These are phyloP conservation scores for Botryotinia convoluta DNA, from an alignment of 2,329 filamentous ascomycete genomes.

Conservation along the genomic window DNA sequence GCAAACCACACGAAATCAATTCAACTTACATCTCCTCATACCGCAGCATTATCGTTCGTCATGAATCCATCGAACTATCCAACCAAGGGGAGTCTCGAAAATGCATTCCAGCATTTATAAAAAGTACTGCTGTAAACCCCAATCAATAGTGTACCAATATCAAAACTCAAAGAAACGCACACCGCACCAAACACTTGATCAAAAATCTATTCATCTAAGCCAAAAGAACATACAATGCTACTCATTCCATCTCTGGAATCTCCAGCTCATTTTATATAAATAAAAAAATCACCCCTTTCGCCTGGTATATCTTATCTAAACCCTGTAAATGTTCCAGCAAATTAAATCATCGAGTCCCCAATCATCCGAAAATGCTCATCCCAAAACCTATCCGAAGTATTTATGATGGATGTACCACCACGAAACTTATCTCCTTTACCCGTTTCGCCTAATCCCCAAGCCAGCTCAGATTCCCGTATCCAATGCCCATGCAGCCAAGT, in stretches of 20 bases:
- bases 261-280: neutral
- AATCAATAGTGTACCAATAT: neutral
- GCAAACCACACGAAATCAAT: fast-evolving
- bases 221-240: neutral
- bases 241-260: neutral
- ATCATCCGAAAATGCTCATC: neutral
- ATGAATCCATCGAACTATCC: no score
- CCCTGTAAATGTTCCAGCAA: neutral
- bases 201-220: neutral
- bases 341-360: neutral
- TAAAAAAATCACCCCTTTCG: neutral
- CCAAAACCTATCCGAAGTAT: neutral
- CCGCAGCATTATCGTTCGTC: neutral
- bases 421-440: neutral
- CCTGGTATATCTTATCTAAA: neutral
- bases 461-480: neutral
- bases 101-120: neutral
- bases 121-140: neutral
- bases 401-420: neutral
- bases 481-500: neutral
- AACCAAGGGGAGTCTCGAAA: neutral
- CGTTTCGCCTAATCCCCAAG: neutral
- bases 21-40: no score
- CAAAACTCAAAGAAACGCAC: neutral
- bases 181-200: neutral